Base-by-base conservation (phyloP, 495 filamentous ascomycete species). In the Aspergillus haitiensis region DNA sequence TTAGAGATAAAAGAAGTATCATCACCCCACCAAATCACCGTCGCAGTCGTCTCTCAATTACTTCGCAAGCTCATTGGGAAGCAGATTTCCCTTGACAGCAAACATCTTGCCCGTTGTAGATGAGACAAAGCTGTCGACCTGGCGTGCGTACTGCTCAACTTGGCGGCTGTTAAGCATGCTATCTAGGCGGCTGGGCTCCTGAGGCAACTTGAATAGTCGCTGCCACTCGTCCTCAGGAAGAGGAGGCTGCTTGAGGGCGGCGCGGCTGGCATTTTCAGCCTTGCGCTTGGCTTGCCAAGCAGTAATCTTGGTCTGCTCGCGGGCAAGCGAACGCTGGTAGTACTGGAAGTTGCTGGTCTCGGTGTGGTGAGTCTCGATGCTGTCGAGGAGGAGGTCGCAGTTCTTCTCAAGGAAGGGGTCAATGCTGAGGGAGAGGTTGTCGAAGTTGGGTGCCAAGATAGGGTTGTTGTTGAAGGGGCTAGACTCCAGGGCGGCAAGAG, bases 321-420 rank as follows among this genome's bases (percentile, higher is more conserved):
- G 90, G 27, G 86, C 88, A n/a, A 97, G 81, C 67, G 95, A 92
- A 55, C 94, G 86, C 78, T 96, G 91, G 81, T 98, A 96, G 81
- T 97, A 98, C 77, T 96, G 92, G 79, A 91, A 90, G 82, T 98
- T 98, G 84, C 98, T 98, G 71, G 93, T 88, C 77, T 98, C 94
- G 50, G 93, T 96, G 76, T 98, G 92, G 81, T 98, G 94, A 27
- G 88, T 85, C 80, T 98, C 94, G 69, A 98, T 98, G 77, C 86
- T 91, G 59, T 98, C 94, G 58, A 98, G 86, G 27, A 98, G 84
- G 62, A 96, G 85, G 69, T 98, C 93, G 75, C 91, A 94, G 58
- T 93, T 96, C 83, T 96, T 96, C 82, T 97, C 93, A n/a, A 98
- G 85, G 82, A 94, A 98, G 31, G 94, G 94, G 70, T 98, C 94